Evolutionary conservation across 2,329 filamentous ascomycete species (phyloP), one percentile per base, ranked within the genome.

Genomic region (Alternaria dauci): DNA sequence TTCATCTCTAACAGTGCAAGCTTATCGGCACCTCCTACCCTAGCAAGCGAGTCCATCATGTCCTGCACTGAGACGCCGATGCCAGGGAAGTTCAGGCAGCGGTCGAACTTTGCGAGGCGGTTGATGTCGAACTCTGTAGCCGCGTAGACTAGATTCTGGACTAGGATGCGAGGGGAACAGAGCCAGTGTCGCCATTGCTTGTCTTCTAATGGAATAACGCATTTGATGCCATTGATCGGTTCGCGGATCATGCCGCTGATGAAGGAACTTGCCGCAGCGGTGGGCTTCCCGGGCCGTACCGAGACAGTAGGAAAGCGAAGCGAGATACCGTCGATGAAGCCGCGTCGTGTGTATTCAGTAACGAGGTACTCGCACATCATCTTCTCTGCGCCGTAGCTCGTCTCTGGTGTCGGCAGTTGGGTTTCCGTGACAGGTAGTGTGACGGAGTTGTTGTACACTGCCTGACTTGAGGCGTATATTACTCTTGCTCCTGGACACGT

Each of bases 191-290:
- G 76, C 53, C 84, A 83, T 38, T 82, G 79, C 66, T 78, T 73
- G 47, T 75, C 72, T 30, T 48, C 42, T 58, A 86, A 73, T 0
- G 85, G 85, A 23, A 87, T 66, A 9, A 80, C 69, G 43, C 80
- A 82, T 66, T 82, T 82, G 57, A 80, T 41, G 3, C 86, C 86
- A 9, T 81, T 78, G 74, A 89, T 80, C 0, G 87, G 86, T 76
- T 89, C 87, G 38, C 87, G 82, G 55, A 88, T 85, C 79, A 89
- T 87, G 12, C 86, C 86, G 1, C 82, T 86, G 30, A 88, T 75
- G 67, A 88, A 89, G 0, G 84, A 85, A 5, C 83, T 86, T 16
- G 86, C 87, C 0, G 87, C 86, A 1, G 81, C 82, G 1, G 85
- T 84, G 0, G 87, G 86, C 16, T 78, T 79, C 0, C 86, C 87